phyloP scores from a whole-genome alignment of 2,329 filamentous ascomycete genomes.

The Botrytis fabae region DNA sequence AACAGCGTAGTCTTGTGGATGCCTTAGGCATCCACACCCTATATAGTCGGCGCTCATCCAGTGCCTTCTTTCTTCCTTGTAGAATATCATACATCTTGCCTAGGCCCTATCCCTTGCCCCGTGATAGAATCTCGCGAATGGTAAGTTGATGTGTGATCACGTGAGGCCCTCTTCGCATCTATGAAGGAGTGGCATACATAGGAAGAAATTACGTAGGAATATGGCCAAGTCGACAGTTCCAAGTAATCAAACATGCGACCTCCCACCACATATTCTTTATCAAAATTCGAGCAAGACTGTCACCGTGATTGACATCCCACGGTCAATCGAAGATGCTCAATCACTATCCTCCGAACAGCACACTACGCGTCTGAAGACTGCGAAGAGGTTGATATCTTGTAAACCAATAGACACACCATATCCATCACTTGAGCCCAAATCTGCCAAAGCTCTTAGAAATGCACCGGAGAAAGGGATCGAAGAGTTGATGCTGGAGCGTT shows the following conservation, averaged over 20 bases:
- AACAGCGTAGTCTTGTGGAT: no score
- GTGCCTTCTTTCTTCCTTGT: no score
- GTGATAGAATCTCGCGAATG: no score
- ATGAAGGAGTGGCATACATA: not conserved
- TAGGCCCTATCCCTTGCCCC: no score
- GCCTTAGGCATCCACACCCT: no score
- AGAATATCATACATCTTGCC: no score
- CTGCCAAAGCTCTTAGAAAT: constrained; percentile 40
- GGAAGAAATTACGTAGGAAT: not conserved
- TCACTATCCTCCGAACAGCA: constrained; percentile 27
- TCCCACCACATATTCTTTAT: constrained; percentile 12
- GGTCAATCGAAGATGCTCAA: constrained; percentile 68
- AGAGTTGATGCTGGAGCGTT: constrained; percentile 36
- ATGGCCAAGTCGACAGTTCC: not conserved
- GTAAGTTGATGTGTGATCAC: not conserved
- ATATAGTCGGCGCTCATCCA: no score
- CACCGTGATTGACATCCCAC: constrained; percentile 60
- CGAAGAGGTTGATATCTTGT: constrained; percentile 42
- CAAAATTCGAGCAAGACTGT: not conserved
- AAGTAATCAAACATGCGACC: not conserved
- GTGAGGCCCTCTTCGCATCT: not conserved
- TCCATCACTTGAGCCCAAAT: constrained; percentile 56
- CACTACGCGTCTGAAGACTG: not conserved
- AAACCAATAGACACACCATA: constrained; percentile 46
- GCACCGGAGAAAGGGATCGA: constrained; percentile 27